A percentile compares a stretch with the other conserved stretches of the same genome.
These are phyloP conservation scores for Paraurostyla sp. DNA, from an alignment of 73 alveolate genomes.

Conservation along the genomic window DNA sequence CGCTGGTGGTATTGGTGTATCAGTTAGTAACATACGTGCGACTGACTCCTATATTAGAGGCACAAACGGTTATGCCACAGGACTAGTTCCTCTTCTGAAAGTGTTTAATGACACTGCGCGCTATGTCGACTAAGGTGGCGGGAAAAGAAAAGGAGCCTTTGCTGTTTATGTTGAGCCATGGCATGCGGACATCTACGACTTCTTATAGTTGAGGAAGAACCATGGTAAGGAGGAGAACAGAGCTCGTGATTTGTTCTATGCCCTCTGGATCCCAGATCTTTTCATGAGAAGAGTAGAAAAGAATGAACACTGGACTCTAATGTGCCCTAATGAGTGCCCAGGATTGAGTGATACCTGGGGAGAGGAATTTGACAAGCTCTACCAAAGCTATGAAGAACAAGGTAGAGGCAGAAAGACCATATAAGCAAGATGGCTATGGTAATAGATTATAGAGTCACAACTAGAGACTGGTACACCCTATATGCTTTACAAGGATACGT, in stretches of 20 bases:
- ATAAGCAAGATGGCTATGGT: slow-evolving; percentile 91
- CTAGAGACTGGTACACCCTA: slow-evolving; percentile 94
- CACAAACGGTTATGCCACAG: slow-evolving; percentile 91
- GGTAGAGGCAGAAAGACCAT: slow-evolving; percentile 83
- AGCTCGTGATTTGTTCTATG: slow-evolving; percentile 92
- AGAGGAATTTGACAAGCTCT: slow-evolving; percentile 88
- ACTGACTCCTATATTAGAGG: slow-evolving; percentile 90
- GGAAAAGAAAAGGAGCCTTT: slow-evolving; percentile 94
- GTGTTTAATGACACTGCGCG: slow-evolving; percentile 94
- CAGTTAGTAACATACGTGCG: slow-evolving; percentile 86
- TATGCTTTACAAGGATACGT: slow-evolving; percentile 91
- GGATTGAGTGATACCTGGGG: slow-evolving; percentile 85
- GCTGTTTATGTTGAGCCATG: slow-evolving; percentile 97
- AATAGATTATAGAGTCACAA: slow-evolving; percentile 85
- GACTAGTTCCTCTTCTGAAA: slow-evolving; percentile 93
- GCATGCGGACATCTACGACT: slow-evolving; percentile 94
- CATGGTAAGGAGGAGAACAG: slow-evolving; percentile 93
- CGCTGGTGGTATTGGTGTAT: slow-evolving; percentile 96
- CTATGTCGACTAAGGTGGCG: slow-evolving; percentile 96
- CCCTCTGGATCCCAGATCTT: slow-evolving; percentile 94
- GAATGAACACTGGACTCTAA: slow-evolving; percentile 93
- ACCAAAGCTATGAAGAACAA: slow-evolving; percentile 76
- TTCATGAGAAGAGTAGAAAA: slow-evolving; percentile 93
- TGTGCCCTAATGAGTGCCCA: slow-evolving; percentile 96
- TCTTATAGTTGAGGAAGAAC: slow-evolving; percentile 90